Percentiles rank a stretch among this genome's conserved stretches.
Evolutionary conservation across 345 rosid genomes (phyloP).

Genomic region (Eucalyptus marginata): DNA sequence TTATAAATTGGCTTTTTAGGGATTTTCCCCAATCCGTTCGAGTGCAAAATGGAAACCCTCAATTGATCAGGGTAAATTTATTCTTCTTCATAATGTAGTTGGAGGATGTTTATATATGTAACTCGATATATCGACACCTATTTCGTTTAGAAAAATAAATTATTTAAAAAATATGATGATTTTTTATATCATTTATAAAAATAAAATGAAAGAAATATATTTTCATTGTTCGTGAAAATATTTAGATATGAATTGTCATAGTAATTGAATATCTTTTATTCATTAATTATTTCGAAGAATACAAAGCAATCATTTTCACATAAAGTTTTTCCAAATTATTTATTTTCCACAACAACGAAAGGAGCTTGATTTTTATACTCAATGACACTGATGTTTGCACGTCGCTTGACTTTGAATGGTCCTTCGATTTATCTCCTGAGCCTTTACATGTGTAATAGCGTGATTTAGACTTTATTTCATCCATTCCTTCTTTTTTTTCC

Average conservation of each 20-base stretch:
- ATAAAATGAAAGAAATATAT: background rate
- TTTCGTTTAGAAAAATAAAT: no score
- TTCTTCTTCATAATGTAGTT: background rate
- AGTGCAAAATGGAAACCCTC: background rate
- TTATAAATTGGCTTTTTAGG: background rate
- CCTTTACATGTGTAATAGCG: background rate
- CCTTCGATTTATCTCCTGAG: background rate
- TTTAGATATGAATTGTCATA: background rate
- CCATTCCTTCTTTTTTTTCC: background rate
- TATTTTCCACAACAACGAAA: no score
- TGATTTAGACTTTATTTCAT: background rate
- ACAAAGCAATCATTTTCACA: background rate
- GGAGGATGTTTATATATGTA: background rate
- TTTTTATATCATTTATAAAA: background rate
- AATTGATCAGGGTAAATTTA: accelerated
- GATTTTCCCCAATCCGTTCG: accelerated
- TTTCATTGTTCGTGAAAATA: accelerated
- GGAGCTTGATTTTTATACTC: background rate
- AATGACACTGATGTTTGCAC: background rate
- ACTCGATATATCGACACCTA: background rate
- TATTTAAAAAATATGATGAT: background rate
- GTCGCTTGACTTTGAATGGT: background rate
- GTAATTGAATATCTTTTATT: background rate
- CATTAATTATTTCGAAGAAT: accelerated
- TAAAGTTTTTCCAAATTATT: accelerated